Conservation (phyloP, 129 eudicot species). For the Dittrichia graveolens region DNA sequence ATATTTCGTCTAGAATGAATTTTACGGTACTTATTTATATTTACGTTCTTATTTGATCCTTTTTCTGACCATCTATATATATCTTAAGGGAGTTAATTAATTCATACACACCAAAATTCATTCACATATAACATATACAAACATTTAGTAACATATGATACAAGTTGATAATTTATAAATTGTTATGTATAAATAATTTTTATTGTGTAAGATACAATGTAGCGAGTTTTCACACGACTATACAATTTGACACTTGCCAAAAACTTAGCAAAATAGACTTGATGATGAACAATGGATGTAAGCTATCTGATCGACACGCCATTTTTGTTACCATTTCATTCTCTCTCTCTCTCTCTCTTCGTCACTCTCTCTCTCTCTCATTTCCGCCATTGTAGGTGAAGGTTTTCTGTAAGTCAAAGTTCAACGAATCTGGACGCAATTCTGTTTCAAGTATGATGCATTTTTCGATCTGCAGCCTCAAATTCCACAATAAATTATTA, state of each 20-base stretch:
- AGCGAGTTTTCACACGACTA: background rate
- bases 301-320: background rate
- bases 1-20: too few species aligned
- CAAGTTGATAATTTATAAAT: too few species aligned
- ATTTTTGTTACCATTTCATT: conserved; percentile 20
- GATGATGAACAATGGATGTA: conserved; percentile 7
- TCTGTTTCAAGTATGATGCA: background rate
- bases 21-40: too few species aligned
- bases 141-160: too few species aligned
- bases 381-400: conserved; percentile 31
- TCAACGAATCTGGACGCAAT: conserved; percentile 39
- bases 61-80: too few species aligned
- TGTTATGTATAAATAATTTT: too few species aligned
- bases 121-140: too few species aligned
- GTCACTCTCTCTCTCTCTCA: conserved; percentile 17
- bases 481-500: conserved; percentile 11
- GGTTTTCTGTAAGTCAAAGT: conserved; percentile 13
- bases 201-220: too few species aligned
- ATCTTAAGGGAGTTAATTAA: too few species aligned
- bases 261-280: background rate
- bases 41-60: too few species aligned
- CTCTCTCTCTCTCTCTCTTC: conserved; percentile 22
- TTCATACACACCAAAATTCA: too few species aligned
- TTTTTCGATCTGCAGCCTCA: background rate
- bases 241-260: background rate